Percentiles rank a stretch among this genome's conserved stretches.
Conservation (phyloP, 306 rosid genomes). For the Begonia masoniana region DNA sequence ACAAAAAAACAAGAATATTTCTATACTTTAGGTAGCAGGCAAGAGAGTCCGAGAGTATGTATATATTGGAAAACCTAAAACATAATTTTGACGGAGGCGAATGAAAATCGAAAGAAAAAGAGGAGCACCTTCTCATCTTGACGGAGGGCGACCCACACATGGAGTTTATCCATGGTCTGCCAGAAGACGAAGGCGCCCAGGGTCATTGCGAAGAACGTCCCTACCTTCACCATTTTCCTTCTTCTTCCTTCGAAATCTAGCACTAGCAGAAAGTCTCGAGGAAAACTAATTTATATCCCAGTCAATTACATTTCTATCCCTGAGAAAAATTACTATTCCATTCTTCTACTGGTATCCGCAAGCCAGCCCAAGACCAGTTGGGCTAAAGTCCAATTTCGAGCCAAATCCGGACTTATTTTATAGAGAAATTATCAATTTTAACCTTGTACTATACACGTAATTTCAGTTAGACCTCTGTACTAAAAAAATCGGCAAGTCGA, state of each 20-base stretch:
- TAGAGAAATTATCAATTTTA: no score
- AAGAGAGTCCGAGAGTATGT: not conserved
- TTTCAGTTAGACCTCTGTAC: no score
- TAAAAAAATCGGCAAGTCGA: no score
- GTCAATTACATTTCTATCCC: no score
- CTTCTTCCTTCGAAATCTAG: not conserved
- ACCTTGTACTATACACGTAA: no score
- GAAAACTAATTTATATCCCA: no score
- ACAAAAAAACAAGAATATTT: not conserved
- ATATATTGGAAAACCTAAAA: not conserved
- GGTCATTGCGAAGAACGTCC: conserved; percentile 81
- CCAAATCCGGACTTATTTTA: no score
- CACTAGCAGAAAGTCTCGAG: no score
- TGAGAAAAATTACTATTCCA: no score
- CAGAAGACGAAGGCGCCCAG: conserved; percentile 86
- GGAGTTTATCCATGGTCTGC: conserved; percentile 87
- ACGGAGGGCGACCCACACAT: conserved; percentile 96
- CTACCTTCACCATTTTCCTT: conserved; percentile 63
- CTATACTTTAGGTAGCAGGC: not conserved
- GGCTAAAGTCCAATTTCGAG: no score
- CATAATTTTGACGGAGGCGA: not conserved
- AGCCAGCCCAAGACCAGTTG: no score
- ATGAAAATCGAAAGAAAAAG: not conserved
- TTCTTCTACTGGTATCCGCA: no score
- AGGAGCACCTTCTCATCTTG: conserved; percentile 82